A percentile compares a stretch with the other conserved stretches of the same genome.
Evolutionary conservation across 805 yeast species (phyloP).

Genomic region (Schwanniomyces yamadae): DNA sequence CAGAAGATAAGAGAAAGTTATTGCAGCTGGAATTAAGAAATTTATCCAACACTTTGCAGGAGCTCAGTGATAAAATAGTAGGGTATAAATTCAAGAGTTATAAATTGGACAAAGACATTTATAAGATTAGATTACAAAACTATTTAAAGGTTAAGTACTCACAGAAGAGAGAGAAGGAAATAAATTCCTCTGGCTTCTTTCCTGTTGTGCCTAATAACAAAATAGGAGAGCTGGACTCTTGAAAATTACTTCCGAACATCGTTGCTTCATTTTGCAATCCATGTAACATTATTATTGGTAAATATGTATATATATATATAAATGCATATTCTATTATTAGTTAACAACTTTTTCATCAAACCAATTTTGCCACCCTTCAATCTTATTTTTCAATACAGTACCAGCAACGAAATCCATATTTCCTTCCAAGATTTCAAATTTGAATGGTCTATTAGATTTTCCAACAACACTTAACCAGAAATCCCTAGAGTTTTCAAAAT

Average conservation of each 20-base stretch:
- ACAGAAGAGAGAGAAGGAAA: conserved; percentile 27
- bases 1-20: conserved; percentile 16
- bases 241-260: not conserved
- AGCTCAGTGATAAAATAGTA: conserved; percentile 19
- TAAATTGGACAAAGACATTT: conserved; percentile 41
- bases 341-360: conserved; percentile 72
- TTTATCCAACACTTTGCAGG: conserved; percentile 18
- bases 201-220: conserved; percentile 30
- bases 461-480: conserved; percentile 44
- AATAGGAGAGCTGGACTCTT: conserved; percentile 1
- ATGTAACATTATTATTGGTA: not conserved
- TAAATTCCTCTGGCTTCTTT: conserved; percentile 37
- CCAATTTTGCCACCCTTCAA: conserved; percentile 73
- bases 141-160: conserved; percentile 32
- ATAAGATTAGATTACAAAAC: conserved; percentile 38
- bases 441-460: conserved; percentile 43
- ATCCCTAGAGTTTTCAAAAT: conserved; percentile 32
- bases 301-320: not conserved
- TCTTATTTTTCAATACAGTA: conserved; percentile 58
- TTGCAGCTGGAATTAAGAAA: conserved; percentile 15
- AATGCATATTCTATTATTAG: conserved; percentile 1
- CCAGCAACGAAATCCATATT: conserved; percentile 72
- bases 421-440: conserved; percentile 70
- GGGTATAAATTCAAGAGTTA: conserved; percentile 36
- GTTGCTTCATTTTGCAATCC: not conserved